These are phyloP conservation scores for Penicillium soppii DNA, from an alignment of 495 filamentous ascomycete genomes.

Conservation along the genomic window DNA sequence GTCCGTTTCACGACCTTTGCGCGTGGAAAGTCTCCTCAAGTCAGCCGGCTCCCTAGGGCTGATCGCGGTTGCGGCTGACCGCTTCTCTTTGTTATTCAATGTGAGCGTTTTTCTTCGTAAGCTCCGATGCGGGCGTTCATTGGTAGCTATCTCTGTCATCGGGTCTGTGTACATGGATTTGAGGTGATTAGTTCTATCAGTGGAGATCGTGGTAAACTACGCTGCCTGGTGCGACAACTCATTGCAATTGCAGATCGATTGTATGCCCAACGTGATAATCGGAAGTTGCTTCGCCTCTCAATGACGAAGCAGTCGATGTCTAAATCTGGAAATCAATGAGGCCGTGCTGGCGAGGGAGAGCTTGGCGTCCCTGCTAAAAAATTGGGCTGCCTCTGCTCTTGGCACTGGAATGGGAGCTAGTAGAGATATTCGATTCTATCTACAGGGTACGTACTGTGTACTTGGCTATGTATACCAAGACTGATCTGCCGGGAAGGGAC, in stretches of 20 bases:
- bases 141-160: conserved; percentile 12
- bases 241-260: conserved; percentile 5
- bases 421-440: background rate
- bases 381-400: conserved; percentile 5
- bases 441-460: background rate
- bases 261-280: conserved; percentile 7
- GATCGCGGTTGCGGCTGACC: conserved; percentile 26
- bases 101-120: conserved; percentile 10
- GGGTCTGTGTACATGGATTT: background rate
- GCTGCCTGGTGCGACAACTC: conserved; percentile 3
- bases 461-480: conserved; percentile 17
- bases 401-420: background rate
- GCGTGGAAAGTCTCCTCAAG: background rate
- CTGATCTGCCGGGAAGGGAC: conserved; percentile 17
- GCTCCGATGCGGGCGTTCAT: conserved; percentile 6
- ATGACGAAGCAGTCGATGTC: background rate
- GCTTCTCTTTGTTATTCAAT: conserved; percentile 18
- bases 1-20: background rate
- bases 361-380: conserved; percentile 1
- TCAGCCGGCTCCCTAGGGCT: conserved; percentile 3
- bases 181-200: conserved; percentile 5
- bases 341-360: conserved; percentile 3
- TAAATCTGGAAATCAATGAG: background rate
- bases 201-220: background rate
- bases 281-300: conserved; percentile 1